phyloP scores from a whole-genome alignment of 2,329 filamentous ascomycete genomes.

The Aureobasidium musti region DNA sequence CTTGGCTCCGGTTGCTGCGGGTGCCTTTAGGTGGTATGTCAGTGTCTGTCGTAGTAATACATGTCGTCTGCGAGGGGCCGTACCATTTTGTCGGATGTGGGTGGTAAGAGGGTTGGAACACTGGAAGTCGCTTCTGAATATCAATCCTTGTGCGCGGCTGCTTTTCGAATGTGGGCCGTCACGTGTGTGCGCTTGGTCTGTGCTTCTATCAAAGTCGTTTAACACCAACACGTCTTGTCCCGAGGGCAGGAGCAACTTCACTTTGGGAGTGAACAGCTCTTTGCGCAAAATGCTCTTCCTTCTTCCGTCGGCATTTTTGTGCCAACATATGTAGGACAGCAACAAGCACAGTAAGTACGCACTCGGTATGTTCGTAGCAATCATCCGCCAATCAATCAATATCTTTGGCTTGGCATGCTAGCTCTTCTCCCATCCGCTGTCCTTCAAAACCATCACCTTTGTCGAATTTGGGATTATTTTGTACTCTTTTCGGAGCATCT shows the following conservation, averaged over 20 bases:
- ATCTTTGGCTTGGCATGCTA: conserved; percentile 18
- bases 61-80: conserved; percentile 30
- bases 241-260: conserved; percentile 12
- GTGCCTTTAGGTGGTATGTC: conserved; percentile 43
- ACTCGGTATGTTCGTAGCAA: neutral
- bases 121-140: conserved; percentile 20
- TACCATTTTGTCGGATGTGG: conserved; percentile 49
- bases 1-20: conserved; percentile 67
- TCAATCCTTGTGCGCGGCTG: conserved; percentile 24
- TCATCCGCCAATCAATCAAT: conserved; percentile 7
- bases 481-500: neutral
- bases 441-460: neutral
- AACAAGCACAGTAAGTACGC: neutral
- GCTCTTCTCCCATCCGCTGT: conserved; percentile 1
- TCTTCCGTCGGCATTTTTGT: neutral
- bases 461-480: neutral
- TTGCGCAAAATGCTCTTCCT: neutral
- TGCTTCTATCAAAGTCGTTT: conserved; percentile 8
- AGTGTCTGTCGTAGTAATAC: neutral
- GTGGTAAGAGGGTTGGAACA: conserved; percentile 13
- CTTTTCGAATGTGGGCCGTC: conserved; percentile 21
- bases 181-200: conserved; percentile 20
- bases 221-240: neutral
- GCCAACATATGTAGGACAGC: neutral
- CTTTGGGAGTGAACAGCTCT: neutral